Base-by-base conservation (phyloP, 371 early-diverging fungal species). In the Mucor velutinosus region DNA sequence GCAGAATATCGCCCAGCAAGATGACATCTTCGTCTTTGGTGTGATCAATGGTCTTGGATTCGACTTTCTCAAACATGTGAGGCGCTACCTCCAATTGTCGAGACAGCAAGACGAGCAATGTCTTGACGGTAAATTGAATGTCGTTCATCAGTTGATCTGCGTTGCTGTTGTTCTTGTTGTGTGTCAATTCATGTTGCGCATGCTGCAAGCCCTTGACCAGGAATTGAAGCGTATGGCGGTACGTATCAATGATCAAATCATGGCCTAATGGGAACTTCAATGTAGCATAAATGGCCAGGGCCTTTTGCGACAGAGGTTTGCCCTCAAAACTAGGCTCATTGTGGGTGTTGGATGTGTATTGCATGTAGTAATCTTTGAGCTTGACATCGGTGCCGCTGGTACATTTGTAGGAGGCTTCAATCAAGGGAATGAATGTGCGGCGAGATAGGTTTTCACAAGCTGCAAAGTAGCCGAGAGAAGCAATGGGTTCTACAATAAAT, bases 401-500 rank as follows among this genome's bases (percentile, higher is more conserved):
- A 23, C 32, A 71, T 62, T 62, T 70, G 63, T 64, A 58, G 27
- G 62, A 45, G n/a, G 69, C 65, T 53, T 86, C 77, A 8, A 86
- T 62, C 27, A 84, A 39, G 1, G 84, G 81, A 23, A 86, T 72
- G 60, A 84, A 84, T 25, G 69, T 74, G 11, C 81, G 78, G 53
- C 83, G 75, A 27, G 83, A 74, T 14, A 78, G 59, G 29, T 74
- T 78, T 64, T 84, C 84, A 7, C 64, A 58, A n/a, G 81, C 76
- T 19, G 69, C 69, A 59, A 82, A 82, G 64, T 84, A 84, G 8
- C 81, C 81, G 3, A 71, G 61, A 2, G 73, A 73, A 8, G 72
- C 81, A 32, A 86, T 67, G 12, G 81, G 78, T 21, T 72, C 76
- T 12, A 83, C 64, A 11, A 81, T 58, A 23, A 23, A 39, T 25